A percentile compares a stretch with the other conserved stretches of the same genome.
Evolutionary conservation across 805 yeast genomes (phyloP).

Genomic region (Pichia rugopelliculosa): DNA sequence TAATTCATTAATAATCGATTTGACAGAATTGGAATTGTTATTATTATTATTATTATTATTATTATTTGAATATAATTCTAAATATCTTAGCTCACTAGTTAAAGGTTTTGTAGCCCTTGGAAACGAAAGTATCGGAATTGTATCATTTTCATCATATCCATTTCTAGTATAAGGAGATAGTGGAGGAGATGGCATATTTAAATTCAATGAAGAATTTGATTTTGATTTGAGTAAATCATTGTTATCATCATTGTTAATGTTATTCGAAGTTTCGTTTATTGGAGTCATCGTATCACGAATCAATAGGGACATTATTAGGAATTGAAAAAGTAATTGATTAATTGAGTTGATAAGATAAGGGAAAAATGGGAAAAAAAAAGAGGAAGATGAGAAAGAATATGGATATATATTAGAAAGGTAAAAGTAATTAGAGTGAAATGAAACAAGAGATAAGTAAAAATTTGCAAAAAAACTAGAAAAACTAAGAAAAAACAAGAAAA

Average conservation of each 20-base stretch:
- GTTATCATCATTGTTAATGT: not conserved
- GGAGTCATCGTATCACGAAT: conserved; percentile 1
- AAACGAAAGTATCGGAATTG: conserved; percentile 23
- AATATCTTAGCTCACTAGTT: conserved; percentile 11
- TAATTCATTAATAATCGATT: not conserved
- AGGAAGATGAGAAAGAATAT: conserved; percentile 13
- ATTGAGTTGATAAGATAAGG: conserved; percentile 1
- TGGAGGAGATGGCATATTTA: conserved; percentile 33
- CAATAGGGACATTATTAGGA: conserved; percentile 5
- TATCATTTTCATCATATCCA: conserved; percentile 20
- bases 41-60: conserved; percentile 10
- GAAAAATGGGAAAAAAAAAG: not conserved
- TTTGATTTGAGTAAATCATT: not conserved
- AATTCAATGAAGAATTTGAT: not conserved
- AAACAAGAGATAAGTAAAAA: no score
- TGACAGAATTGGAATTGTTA: conserved; percentile 5
- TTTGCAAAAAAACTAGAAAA: no score
- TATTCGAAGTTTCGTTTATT: no score
- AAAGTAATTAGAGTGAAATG: not conserved
- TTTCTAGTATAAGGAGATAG: conserved; percentile 30
- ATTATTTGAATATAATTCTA: conserved; percentile 2
- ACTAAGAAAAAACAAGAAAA: not conserved
- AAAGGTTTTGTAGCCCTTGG: conserved; percentile 20
- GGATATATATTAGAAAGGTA: not conserved
- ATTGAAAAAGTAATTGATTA: conserved; percentile 3